Base-by-base conservation (phyloP, 2,329 filamentous ascomycete genomes). In the Esteya vermicola region DNA sequence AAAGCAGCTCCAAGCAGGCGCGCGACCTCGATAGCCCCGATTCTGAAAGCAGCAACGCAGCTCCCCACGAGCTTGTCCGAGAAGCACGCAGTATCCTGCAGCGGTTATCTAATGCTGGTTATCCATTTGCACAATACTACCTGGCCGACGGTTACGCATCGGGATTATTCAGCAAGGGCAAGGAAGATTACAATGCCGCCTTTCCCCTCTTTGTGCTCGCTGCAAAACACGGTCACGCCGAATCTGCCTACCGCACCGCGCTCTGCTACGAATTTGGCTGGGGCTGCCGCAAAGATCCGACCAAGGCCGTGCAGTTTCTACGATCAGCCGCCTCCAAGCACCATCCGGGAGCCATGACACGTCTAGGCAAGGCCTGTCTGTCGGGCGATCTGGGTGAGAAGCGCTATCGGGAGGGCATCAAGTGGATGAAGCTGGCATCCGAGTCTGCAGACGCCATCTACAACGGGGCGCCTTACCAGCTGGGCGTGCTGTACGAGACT, bases 251-350 rank as follows among this genome's bases (percentile, higher is more conserved):
- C 60, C 82, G 91, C 41, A 81, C 89, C 39, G 91, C 83, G 14
- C 68, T 98, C 41, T 95, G 88, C 64, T 96, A 96, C 62, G 91
- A 98, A 59, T 96, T 95, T 59, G 91, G 88, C 46, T 98, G 91
- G 91, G 91, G 91, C 31, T 93, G 81, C 52, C 78, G 85, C 42
- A 85, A 85, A 53, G 86, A 95, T 53, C 81, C 83, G 42, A 76
- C 81, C 37, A 95, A 95, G 61, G 89, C 91, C 33, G 83, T 93
- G 2, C 88, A 96, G 56, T 98, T 91, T 57, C 82, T 94, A 54
- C 80, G 89, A 40, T 80, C 82, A 46, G 83, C 88, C 9, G 88
- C 91, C 3, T 84, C 88, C 7, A 96, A 95, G 59, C 84, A 86
- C 44, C 91, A 98, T 53, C 91, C 91, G 0, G 91, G 91, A 37